These are phyloP conservation scores for Parachaetomium inaequale DNA, from an alignment of 495 filamentous ascomycete species.

Conservation along the genomic window DNA sequence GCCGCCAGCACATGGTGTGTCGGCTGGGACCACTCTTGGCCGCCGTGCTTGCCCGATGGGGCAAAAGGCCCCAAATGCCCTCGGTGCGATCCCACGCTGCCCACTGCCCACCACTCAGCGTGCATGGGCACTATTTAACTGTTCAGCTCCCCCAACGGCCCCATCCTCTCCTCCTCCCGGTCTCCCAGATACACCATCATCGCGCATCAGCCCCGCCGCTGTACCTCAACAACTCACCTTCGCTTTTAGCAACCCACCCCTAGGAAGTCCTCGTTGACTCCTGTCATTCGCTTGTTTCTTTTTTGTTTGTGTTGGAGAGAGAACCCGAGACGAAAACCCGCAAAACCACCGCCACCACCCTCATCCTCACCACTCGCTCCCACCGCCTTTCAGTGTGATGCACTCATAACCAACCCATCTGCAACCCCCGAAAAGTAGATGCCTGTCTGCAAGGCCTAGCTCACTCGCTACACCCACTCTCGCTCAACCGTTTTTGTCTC, in stretches of 20 bases:
- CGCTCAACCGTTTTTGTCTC: conserved; percentile 17
- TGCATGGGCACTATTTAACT: conserved; percentile 35
- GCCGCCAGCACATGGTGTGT: conserved; percentile 20
- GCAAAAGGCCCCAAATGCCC: conserved; percentile 19
- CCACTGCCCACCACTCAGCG: conserved; percentile 7
- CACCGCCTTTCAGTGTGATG: conserved; percentile 17
- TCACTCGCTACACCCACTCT: conserved; percentile 18
- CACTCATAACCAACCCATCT: conserved; percentile 15
- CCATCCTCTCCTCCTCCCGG: conserved; percentile 25
- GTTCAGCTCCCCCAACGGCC: conserved; percentile 31
- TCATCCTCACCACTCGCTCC: conserved; percentile 4
- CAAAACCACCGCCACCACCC: conserved; percentile 13
- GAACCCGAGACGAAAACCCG: conserved; percentile 22
- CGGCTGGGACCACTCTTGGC: conserved; percentile 18
- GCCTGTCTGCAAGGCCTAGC: conserved; percentile 24
- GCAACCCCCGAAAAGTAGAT: conserved; percentile 19
- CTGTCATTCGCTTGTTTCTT: conserved; percentile 58
- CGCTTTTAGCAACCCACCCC: conserved; percentile 45
- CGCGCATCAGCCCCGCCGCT: conserved; percentile 39
- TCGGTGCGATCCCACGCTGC: neutral
- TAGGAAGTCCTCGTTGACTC: conserved; percentile 63
- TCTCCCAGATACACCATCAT: conserved; percentile 36
- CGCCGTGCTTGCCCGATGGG: conserved; percentile 23
- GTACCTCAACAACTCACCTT: conserved; percentile 43
- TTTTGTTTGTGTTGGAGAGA: conserved; percentile 43